Base-by-base conservation (phyloP, 306 rosid species). In the Senna tora region DNA sequence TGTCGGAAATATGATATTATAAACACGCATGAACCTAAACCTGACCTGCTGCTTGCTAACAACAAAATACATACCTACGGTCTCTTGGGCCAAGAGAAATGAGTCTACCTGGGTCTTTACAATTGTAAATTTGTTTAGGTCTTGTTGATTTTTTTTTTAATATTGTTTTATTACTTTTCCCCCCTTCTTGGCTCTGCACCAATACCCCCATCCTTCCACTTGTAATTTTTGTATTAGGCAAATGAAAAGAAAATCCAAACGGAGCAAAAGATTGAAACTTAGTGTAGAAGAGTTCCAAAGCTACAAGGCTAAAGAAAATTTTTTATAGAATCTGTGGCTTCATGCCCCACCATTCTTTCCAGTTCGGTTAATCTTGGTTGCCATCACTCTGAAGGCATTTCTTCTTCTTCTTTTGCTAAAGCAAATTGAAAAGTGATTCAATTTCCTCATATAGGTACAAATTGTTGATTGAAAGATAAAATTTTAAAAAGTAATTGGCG, bases 161-260 rank as follows among this genome's bases (percentile, higher is more conserved):
- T 57, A 72, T 72, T 79, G 54, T 67, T 72, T 52, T 17, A 33
- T 58, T 75, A 67, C 65, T 1, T 46, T 41, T 15, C 20, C 42
- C 72, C 4, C 32, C 14, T 46, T 15, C 64, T 32, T 49, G 7
- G 9, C 36, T 54, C 47, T 58, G 58, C 80, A 81, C 65, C 58
- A 62, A 69, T 71, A 69, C 79, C 76, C 19, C 72, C 54, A 41
- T 75, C 67, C 75, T 75, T 77, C 84, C 78, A 71, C 82, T 20
- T 84, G 86, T 84, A 86, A 77, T 79, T 75, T 75, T 85, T 74
- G 72, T 81, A 74, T 58, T 39, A 60, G 54, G 74, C 73, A 75
- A 53, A 70, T 76, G 73, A 81, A 80, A 72, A 76, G 81, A 64
- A 74, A 79, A 79, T 75, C 83, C 69, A 72, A 28, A 79, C n/a